phyloP scores from a whole-genome alignment of 176 grass and related monocot genomes.

The Triticum timopheevii region DNA sequence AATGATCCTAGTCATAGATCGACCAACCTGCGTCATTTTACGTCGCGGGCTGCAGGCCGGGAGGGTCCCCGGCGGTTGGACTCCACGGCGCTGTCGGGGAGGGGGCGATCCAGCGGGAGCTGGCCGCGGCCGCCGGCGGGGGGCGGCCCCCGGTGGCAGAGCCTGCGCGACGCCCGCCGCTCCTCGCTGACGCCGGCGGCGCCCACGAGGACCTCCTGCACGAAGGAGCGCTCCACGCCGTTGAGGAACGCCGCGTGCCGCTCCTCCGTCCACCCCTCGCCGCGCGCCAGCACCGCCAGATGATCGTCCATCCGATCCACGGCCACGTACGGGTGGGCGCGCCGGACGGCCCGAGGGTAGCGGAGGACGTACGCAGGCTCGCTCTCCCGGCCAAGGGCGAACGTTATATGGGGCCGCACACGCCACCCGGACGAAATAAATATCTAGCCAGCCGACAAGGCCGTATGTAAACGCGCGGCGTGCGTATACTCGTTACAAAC shows the following conservation, averaged over 20 bases:
- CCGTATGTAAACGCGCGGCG: neutral
- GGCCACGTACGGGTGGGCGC: neutral
- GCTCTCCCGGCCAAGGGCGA: neutral
- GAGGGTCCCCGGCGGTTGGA: constrained; percentile 48
- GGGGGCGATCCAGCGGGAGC: constrained; percentile 58
- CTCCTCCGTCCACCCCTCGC: constrained; percentile 78
- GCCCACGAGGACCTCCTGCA: constrained; percentile 47
- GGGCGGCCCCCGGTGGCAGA: neutral
- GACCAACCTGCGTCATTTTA: constrained; percentile 35
- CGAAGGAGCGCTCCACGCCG: constrained; percentile 80
- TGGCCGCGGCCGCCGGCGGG: neutral
- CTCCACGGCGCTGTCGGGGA: constrained; percentile 88
- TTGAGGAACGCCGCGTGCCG: constrained; percentile 83
- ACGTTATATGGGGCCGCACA: neutral
- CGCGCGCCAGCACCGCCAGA: constrained; percentile 30
- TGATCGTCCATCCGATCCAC: constrained; percentile 37
- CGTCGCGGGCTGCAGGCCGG: constrained; percentile 1
- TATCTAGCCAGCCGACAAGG: constrained; percentile 13
- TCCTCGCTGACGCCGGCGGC: constrained; percentile 21
- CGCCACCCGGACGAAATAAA: neutral
- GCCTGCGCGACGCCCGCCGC: constrained; percentile 32
- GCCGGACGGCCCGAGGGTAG: neutral
- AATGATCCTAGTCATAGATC: neutral
- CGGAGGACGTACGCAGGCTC: neutral
- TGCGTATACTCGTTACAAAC: neutral